Base-by-base conservation (phyloP, 352 stramenopile species). In the Aphanomyces invadans region DNA sequence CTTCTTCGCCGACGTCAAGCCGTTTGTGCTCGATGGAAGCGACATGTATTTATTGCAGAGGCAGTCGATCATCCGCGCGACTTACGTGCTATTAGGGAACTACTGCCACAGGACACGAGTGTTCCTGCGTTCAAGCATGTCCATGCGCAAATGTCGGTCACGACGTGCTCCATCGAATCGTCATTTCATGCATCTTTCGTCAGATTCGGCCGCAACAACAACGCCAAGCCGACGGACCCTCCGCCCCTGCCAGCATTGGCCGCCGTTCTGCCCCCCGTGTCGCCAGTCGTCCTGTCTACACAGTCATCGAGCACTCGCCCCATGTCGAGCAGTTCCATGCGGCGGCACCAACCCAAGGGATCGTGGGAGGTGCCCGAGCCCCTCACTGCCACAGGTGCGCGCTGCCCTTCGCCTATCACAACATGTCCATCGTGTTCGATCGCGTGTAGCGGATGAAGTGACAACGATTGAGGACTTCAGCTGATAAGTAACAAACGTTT, bases 381-480 rank as follows among this genome's bases (percentile, higher is more conserved):
- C 11, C 9, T 48, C 32, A 4, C 38, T 2, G 25, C 32, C 9
- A 31, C 31, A 62, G 54, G 54, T 62, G 46, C 31, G 19, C 31
- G 10, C 2, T 23, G 0, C 33, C 25, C 4, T 28, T 57, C 29
- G 15, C 51, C 23, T 57, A n/a, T 32, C 7, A 55, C 48, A 32
- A 15, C 7, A 15, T 28, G 28, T 55, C 23, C 23, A 55, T 55
- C 15, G 15, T 55, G 17, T n/a, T 19, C 42, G 17, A 49, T 49
- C 17, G n/a, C 17, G n/a, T n/a, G n/a, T 65, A 66, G 60, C 60
- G 5, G 60, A 67, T 33, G 60, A 67, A 57, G 60, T 45, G 31
- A 67, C 60, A 2, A 28, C 46, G 2, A 57, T 67, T 15, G 42
- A 67, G 44, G 60, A 39, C 21, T 67, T 67, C 29, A 57, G 36